Conservation (phyloP, 169 alveolate species). For the Plasmodium vinckei region DNA sequence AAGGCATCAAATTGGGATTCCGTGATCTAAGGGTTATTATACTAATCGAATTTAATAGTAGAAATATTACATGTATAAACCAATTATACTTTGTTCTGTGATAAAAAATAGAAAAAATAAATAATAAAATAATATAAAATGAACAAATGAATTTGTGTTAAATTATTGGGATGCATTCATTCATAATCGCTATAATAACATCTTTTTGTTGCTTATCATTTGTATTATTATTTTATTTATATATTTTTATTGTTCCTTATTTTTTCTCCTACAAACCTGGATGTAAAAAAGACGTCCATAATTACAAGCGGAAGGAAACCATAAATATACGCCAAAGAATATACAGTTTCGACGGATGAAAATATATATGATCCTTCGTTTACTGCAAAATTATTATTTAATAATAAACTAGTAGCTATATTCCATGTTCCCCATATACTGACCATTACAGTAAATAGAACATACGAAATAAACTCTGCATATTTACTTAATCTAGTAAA, state of each 20-base stretch:
- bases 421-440: slow-evolving; percentile 81
- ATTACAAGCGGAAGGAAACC: slow-evolving; percentile 80
- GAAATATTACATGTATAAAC: slow-evolving; percentile 76
- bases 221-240: background rate
- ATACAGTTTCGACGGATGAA: slow-evolving; percentile 75
- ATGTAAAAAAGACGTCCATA: slow-evolving; percentile 78
- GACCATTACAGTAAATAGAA: slow-evolving; percentile 61
- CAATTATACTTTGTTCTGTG: slow-evolving; percentile 79
- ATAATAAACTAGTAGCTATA: slow-evolving; percentile 28
- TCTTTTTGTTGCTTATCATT: background rate
- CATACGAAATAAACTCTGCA: slow-evolving; percentile 77
- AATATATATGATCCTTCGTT: slow-evolving; percentile 11
- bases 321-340: slow-evolving; percentile 71
- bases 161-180: too few species aligned
- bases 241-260: background rate
- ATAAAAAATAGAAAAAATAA: background rate
- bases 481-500: slow-evolving; percentile 27
- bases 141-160: too few species aligned
- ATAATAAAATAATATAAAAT: background rate
- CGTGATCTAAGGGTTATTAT: slow-evolving; percentile 25
- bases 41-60: slow-evolving; percentile 69
- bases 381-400: slow-evolving; percentile 13
- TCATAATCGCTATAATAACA: background rate
- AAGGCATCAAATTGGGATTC: slow-evolving; percentile 57
- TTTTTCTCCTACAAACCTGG: slow-evolving; percentile 66